Base-by-base conservation (phyloP, 164 flowering plant species). In the Tetrastigma voinierianum region DNA sequence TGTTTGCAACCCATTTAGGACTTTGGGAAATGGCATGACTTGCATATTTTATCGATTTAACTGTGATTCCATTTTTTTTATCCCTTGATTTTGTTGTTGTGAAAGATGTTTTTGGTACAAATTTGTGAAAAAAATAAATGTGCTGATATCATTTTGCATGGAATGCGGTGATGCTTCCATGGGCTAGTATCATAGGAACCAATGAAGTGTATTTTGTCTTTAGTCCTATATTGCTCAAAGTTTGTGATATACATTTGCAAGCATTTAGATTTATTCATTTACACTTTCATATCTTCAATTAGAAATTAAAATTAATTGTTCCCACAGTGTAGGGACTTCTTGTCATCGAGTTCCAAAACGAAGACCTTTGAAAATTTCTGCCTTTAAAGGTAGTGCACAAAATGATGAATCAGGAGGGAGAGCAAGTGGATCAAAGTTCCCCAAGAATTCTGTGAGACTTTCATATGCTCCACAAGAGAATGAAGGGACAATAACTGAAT, bases 341-440 rank as follows among this genome's bases (percentile, higher is more conserved):
- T 56, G 16, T 45, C 44, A 66, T 59, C 58, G 51, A 52, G 69
- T 74, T 57, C 63, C 74, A 61, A 84, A 77, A 67, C 71, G 72
- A 51, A 89, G 77, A 71, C 68, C 65, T 40, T 65, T 83, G 57
- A 83, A 72, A 64, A 67, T 87, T 64, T 80, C 79, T 64, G 85
- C 93, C 25, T 90, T 90, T 59, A 87, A 86, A 83, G 87, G 90
- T 20, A 75, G 61, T 70, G 72, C 74, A 52, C 90, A 72, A 66
- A 77, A 76, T 77, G 84, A 82, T 62, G 89, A 83, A 67, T 70
- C 87, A 23, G 82, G 79, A 62, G 70, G 81, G 20, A 74, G 80
- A 61, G 68, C 78, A 15, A 69, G 54, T 72, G 82, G 74, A 61
- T 75, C 87, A 57, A 85, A 79, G 67, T 54, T 67, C 25, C 67